Percentiles rank a stretch among this genome's conserved stretches.
These are phyloP conservation scores for Malassezia dermatis DNA, from an alignment of 1,284 basidiomycete genomes.

Conservation along the genomic window DNA sequence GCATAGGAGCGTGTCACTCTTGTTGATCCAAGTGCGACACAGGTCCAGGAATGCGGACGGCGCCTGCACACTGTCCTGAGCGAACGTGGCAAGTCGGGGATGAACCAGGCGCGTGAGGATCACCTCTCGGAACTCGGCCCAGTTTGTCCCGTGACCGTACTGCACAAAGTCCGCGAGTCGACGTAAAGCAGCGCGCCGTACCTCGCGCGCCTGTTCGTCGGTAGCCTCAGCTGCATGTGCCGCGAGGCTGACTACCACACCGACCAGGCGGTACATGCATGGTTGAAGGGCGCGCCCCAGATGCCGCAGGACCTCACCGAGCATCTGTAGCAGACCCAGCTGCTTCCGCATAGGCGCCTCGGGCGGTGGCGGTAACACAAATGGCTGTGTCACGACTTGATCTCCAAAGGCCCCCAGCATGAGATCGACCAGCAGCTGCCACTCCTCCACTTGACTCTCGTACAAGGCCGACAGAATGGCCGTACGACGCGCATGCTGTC, in stretches of 20 bases:
- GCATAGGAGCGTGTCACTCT: constrained; percentile 59
- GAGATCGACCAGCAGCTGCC: constrained; percentile 68
- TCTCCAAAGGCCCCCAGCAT: constrained; percentile 71
- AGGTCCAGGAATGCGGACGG: constrained; percentile 82
- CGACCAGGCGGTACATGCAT: constrained; percentile 31
- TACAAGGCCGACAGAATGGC: constrained; percentile 67
- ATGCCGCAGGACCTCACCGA: constrained; percentile 42
- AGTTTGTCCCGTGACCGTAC: constrained; percentile 58
- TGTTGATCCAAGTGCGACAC: constrained; percentile 66
- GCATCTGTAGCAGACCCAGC: constrained; percentile 48
- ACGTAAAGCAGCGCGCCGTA: constrained; percentile 70
- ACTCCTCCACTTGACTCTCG: constrained; percentile 63
- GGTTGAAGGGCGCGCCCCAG: constrained; percentile 26
- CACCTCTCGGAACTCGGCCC: constrained; percentile 59
- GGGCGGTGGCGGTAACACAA: constrained; percentile 22
- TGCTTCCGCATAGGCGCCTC: constrained; percentile 28
- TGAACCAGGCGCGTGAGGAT: constrained; percentile 67
- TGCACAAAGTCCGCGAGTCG: constrained; percentile 81
- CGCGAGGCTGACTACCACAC: constrained; percentile 30
- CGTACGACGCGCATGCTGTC: constrained; percentile 55
- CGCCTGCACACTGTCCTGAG: constrained; percentile 79
- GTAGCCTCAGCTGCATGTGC: constrained; percentile 25
- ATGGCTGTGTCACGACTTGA: constrained; percentile 17
- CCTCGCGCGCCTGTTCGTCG: constrained; percentile 17
- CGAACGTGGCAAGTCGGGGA: constrained; percentile 66